Conservation (phyloP, 2,329 filamentous ascomycete species). For the Bipolaris oryzae region DNA sequence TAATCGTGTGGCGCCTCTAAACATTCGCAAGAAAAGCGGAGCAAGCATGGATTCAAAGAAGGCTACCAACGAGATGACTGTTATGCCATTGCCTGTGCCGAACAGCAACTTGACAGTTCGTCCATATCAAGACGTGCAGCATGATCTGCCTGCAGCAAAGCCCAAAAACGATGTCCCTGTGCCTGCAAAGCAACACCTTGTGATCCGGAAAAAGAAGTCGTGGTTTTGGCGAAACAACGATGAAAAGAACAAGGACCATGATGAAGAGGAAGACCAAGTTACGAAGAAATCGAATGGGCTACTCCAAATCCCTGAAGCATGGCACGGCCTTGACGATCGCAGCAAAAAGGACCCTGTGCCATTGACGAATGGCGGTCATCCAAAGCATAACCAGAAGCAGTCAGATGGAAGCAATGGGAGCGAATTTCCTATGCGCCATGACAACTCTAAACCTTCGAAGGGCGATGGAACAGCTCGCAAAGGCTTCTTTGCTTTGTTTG, state of each 20-base stretch:
- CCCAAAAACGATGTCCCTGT: constrained; percentile 13
- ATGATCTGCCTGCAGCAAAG: constrained; percentile 27
- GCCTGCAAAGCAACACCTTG: constrained; percentile 32
- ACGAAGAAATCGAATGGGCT: constrained; percentile 37
- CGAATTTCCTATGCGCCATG: constrained; percentile 53
- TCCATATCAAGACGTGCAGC: constrained; percentile 29
- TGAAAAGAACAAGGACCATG: constrained; percentile 39
- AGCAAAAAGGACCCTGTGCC: constrained; percentile 29
- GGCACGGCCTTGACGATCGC: constrained; percentile 47
- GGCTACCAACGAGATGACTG: constrained; percentile 15
- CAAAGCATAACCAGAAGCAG: constrained; percentile 28
- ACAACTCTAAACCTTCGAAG: constrained; percentile 37
- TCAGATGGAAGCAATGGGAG: constrained; percentile 43
- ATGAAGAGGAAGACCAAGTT: constrained; percentile 31
- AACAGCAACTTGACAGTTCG: constrained; percentile 18
- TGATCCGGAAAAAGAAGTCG: constrained; percentile 53
- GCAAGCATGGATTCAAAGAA: constrained; percentile 36
- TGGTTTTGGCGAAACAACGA: constrained; percentile 52
- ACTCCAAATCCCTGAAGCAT: constrained; percentile 43
- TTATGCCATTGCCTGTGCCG: constrained; percentile 26
- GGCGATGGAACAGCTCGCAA: constrained; percentile 47
- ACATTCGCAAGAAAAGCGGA: constrained; percentile 59
- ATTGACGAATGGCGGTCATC: constrained; percentile 8
- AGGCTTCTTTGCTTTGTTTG: constrained; percentile 60
- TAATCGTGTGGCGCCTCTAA: constrained; percentile 59